These are phyloP conservation scores for Silene latifolia DNA, from an alignment of 148 eudicot genomes.

Conservation along the genomic window DNA sequence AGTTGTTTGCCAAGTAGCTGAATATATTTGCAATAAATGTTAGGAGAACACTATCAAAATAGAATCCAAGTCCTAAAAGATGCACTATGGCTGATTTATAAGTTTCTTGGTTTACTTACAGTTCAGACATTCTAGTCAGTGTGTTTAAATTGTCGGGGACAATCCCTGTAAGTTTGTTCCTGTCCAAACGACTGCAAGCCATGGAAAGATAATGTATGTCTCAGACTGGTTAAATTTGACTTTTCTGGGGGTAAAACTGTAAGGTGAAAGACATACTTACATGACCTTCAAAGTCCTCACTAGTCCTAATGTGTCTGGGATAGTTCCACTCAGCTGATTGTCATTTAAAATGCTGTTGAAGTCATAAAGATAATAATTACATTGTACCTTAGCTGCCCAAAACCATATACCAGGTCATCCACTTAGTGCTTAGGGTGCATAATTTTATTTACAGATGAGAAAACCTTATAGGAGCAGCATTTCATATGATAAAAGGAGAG, in stretches of 20 bases:
- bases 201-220: conserved; percentile 6
- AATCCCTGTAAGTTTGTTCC: conserved; percentile 23
- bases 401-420: not conserved
- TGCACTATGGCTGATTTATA: not conserved
- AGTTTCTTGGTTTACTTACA: conserved; percentile 24
- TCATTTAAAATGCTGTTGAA: conserved; percentile 28
- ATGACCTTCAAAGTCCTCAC: conserved; percentile 28
- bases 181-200: conserved; percentile 34
- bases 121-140: conserved; percentile 21
- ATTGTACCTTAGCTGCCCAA: not conserved
- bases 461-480: not conserved
- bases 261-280: conserved; percentile 21
- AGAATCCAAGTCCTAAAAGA: not conserved
- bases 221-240: not conserved
- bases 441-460: not conserved
- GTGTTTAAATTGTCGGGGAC: conserved; percentile 26
- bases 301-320: conserved; percentile 31
- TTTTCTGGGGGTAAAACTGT: not conserved
- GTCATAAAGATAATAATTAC: conserved; percentile 1
- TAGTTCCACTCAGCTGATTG: conserved; percentile 29
- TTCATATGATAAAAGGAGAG: not conserved
- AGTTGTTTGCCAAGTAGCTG: conserved; percentile 35
- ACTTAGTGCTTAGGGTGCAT: not conserved
- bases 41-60: not conserved
- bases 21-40: not conserved